A percentile compares a stretch with the other conserved stretches of the same genome.
Conservation (phyloP, 305 asterid genomes). For the Rubia balearica region DNA sequence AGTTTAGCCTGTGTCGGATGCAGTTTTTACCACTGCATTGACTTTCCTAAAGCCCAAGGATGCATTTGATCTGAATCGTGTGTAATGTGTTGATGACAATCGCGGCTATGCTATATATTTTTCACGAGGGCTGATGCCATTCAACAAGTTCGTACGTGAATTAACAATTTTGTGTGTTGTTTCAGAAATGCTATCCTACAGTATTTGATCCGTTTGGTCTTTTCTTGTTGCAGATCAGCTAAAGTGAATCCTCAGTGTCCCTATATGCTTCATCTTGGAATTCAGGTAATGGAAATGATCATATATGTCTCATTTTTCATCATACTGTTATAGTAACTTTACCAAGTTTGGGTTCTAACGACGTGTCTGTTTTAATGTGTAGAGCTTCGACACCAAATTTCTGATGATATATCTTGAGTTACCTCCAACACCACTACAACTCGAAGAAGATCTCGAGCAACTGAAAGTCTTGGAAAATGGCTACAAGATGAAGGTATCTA, state of each 20-base stretch:
- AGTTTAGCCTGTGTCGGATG: constrained; percentile 83
- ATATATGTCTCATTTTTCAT: neutral
- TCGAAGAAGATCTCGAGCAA: constrained; percentile 97
- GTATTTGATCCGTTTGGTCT: constrained; percentile 2
- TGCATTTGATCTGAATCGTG: too few species aligned
- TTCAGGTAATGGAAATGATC: constrained; percentile 52
- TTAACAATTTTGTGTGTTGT: neutral
- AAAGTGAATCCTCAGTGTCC: constrained; percentile 70
- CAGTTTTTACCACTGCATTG: constrained; percentile 36
- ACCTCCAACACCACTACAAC: constrained; percentile 79
- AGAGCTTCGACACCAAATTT: constrained; percentile 85
- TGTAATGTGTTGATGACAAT: too few species aligned
- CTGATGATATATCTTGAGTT: constrained; percentile 65
- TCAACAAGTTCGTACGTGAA: constrained; percentile 48
- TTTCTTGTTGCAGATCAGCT: constrained; percentile 52
- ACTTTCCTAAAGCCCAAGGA: too few species aligned
- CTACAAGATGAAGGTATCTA: constrained; percentile 82
- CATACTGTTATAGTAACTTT: neutral
- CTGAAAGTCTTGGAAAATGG: constrained; percentile 94
- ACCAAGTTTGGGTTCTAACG: neutral
- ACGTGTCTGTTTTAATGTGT: constrained; percentile 11
- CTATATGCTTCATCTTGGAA: constrained; percentile 89
- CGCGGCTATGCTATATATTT: too few species aligned
- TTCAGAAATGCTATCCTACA: neutral
- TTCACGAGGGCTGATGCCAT: constrained; percentile 57